Base-by-base conservation (phyloP, 805 yeast genomes). In the Vanderwaltozyma yarrowii region DNA sequence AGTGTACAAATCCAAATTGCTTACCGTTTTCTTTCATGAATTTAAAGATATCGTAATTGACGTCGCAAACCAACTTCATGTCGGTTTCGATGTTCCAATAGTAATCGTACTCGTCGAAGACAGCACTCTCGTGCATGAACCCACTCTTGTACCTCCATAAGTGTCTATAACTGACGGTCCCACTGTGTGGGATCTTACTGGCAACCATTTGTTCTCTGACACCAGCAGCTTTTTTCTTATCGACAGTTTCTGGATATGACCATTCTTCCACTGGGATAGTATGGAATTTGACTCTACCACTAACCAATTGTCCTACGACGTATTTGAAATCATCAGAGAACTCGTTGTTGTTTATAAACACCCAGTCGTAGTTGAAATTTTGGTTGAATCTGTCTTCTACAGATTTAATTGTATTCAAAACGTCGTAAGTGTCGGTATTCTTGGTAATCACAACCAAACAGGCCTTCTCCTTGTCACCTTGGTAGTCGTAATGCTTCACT, bases 81-180 rank as follows among this genome's bases (percentile, higher is more conserved):
- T 37, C 35, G 4, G 30, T 28, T 57, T 84, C 94, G 34, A 84
- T 67, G 41, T 94, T 64, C 94, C 94, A 84, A 54, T 79, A 81
- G 60, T 78, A 84, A 45, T 67, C 70, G 61, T 70, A 80, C 40
- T 81, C 66, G 42, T 68, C 62, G 52, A 84, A 56, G 37, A 73
- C 69, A 6, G 82, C 81, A 44, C 80, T 71, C 35, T 77, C 67
- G 54, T 70, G 80, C 50, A 83, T 80, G 42, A 61, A 61, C 9
- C 74, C 74, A 37, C 80, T 74, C 55, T 82, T 80, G 60, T 78
- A 84, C 16, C 94, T 69, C 56, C 94, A 83, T 89, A 84, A 83
- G 50, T 81, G 78, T 50, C 81, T 92, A 46, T 83, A 82, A 0
- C 85, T 76, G n/a, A 54, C 56, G 4, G 7, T 44, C 65, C 64